Percentiles rank a stretch among this genome's conserved stretches.
phyloP scores from a whole-genome alignment of 1,139 yeast genomes.

The Pichia sp. region DNA sequence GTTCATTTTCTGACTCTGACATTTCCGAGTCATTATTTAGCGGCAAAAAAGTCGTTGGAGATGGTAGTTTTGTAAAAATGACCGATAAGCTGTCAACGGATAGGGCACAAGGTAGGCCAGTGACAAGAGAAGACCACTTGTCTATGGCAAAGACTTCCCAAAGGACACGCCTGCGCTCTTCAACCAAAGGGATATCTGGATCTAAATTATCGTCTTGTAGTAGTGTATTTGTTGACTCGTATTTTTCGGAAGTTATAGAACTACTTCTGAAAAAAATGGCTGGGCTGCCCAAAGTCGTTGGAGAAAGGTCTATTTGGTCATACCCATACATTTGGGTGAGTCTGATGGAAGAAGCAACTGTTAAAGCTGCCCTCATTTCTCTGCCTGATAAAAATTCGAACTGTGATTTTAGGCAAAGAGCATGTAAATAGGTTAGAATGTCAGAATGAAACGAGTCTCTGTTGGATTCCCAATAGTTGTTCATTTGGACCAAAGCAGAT shows the following conservation, averaged over 20 bases:
- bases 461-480: constrained; percentile 21
- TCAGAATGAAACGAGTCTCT: constrained; percentile 20
- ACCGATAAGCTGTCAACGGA: constrained; percentile 26
- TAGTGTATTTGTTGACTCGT: constrained; percentile 13
- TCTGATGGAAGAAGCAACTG: constrained; percentile 27
- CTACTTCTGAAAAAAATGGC: constrained; percentile 20
- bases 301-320: constrained; percentile 30
- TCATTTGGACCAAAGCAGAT: constrained; percentile 18
- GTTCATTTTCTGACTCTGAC: constrained; percentile 9
- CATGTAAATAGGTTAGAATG: constrained; percentile 26
- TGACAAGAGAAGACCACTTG: constrained; percentile 31
- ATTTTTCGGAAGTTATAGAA: constrained; percentile 11
- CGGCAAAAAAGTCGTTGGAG: constrained; percentile 28
- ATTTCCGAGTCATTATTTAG: constrained; percentile 13
- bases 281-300: constrained; percentile 21
- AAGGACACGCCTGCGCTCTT: constrained; percentile 28
- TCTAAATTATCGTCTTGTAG: constrained; percentile 25
- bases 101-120: constrained; percentile 31
- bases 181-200: constrained; percentile 24
- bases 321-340: constrained; percentile 29
- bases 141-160: constrained; percentile 31
- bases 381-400: constrained; percentile 27
- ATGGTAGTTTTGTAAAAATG: constrained; percentile 30
- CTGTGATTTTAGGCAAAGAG: constrained; percentile 23
- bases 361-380: constrained; percentile 27